A percentile compares a stretch with the other conserved stretches of the same genome.
These are phyloP conservation scores for Microdochium nivale DNA, from an alignment of 2,329 filamentous ascomycete species.

Conservation along the genomic window DNA sequence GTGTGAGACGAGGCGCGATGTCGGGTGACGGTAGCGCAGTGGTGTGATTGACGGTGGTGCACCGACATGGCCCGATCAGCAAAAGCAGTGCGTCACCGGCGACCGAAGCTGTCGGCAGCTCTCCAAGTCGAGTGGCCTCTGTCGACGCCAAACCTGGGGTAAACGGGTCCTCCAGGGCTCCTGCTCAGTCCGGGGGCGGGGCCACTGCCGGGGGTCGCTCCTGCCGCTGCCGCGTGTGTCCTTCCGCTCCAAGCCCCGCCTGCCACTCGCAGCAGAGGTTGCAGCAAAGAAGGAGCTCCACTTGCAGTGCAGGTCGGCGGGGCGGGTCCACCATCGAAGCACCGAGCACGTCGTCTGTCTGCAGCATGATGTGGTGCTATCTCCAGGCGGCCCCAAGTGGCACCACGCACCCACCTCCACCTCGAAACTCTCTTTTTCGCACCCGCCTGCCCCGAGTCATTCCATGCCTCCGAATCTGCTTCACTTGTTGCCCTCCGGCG, in stretches of 20 bases:
- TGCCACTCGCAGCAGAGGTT: not conserved
- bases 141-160: not conserved
- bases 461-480: too few relatives aligned
- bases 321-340: too few relatives aligned
- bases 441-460: too few relatives aligned
- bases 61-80: too few relatives aligned
- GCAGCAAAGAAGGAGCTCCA: too few relatives aligned
- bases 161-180: too few relatives aligned
- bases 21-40: not conserved
- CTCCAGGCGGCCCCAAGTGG: not conserved
- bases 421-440: not conserved
- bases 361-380: not conserved
- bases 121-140: not conserved
- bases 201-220: not conserved
- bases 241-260: not conserved
- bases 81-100: not conserved
- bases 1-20: too few relatives aligned
- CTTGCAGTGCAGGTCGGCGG: too few relatives aligned
- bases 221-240: not conserved
- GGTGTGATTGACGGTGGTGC: not conserved
- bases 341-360: not conserved
- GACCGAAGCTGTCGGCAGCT: not conserved
- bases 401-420: not conserved
- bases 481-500: too few relatives aligned
- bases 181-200: not conserved